Percentiles rank a stretch among this genome's conserved stretches.
These are phyloP conservation scores for Zostera marina DNA, from an alignment of 116 monocot species.

Conservation along the genomic window DNA sequence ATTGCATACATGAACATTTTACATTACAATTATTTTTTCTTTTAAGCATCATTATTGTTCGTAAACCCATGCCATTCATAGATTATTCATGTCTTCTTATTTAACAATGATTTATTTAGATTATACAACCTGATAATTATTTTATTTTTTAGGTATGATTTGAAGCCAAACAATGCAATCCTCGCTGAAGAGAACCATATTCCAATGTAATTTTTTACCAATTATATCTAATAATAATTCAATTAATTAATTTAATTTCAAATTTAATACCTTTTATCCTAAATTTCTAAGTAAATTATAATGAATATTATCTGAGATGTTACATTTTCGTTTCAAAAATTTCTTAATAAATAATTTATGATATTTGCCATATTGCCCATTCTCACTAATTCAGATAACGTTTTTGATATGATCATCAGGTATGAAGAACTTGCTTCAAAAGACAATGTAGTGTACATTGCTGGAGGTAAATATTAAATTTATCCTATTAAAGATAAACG, in stretches of 20 bases:
- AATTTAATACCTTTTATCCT: not conserved
- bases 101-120: no score
- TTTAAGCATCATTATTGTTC: no score
- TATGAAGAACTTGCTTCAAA: constrained; percentile 69
- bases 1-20: no score
- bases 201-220: constrained; percentile 39
- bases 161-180: constrained; percentile 71
- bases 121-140: not conserved
- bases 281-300: not conserved
- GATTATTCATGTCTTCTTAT: no score
- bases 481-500: no score
- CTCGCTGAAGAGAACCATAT: constrained; percentile 83
- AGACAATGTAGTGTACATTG: constrained; percentile 76
- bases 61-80: no score
- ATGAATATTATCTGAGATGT: not conserved
- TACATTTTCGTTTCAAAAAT: not conserved
- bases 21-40: no score
- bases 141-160: constrained; percentile 25
- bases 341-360: no score
- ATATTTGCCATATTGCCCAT: no score
- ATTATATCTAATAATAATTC: no score
- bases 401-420: constrained; percentile 20
- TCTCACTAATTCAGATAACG: not conserved
- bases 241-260: not conserved
- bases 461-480: constrained; percentile 54